Evolutionary conservation across 306 rosid genomes (phyloP).

Genomic region (Cucurbita maxima): DNA sequence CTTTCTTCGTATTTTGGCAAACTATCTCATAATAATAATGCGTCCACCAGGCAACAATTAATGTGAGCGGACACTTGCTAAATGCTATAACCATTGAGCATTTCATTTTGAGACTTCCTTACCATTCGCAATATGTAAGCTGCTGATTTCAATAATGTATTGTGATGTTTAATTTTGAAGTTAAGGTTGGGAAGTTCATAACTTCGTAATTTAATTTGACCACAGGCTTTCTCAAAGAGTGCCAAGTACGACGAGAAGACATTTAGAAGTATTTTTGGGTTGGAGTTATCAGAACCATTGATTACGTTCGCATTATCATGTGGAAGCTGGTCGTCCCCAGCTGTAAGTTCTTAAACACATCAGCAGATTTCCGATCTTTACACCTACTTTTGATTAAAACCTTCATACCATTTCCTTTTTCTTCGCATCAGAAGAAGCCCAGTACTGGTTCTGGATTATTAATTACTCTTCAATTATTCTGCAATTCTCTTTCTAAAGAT

Average conservation of each 20-base stretch:
- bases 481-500: not conserved
- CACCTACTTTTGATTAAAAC: not conserved
- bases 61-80: conserved; percentile 69
- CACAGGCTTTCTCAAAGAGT: conserved; percentile 50
- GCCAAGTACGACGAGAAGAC: conserved; percentile 51
- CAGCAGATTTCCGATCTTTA: not conserved
- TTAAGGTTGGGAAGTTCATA: not conserved
- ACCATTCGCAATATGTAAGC: conserved; percentile 81
- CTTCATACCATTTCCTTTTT: not conserved
- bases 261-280: conserved; percentile 49
- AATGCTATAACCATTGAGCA: conserved; percentile 78
- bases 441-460: not conserved
- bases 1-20: not conserved
- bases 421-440: not conserved
- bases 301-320: conserved; percentile 90
- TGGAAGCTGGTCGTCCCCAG: conserved; percentile 99
- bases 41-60: conserved; percentile 48
- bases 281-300: conserved; percentile 89
- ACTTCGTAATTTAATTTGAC: not conserved
- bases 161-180: not conserved
- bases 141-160: conserved; percentile 13
- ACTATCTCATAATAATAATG: conserved; percentile 1
- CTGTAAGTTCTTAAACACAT: conserved; percentile 40
- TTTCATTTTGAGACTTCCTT: conserved; percentile 84
- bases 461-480: not conserved